phyloP scores from a whole-genome alignment of 768 basidiomycete species.

The Macrocybe gigantea region DNA sequence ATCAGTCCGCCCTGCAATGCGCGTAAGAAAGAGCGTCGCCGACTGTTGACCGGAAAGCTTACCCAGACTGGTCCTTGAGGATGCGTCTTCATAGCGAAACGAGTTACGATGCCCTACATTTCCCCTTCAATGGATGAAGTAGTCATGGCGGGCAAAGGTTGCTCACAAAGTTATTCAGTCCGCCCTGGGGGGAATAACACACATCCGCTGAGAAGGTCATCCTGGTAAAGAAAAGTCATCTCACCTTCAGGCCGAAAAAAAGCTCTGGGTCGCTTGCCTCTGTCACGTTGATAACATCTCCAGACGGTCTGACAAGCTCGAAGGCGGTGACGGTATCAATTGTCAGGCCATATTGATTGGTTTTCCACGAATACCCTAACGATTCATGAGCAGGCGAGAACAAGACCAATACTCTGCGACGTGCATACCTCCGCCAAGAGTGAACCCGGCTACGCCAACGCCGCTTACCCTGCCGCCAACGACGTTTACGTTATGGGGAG shows the following conservation, averaged over 20 bases:
- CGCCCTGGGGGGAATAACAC: slow-evolving; percentile 36
- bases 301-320: slow-evolving; percentile 54
- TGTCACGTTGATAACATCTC: slow-evolving; percentile 32
- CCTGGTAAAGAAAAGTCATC: neutral
- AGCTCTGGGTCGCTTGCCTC: slow-evolving; percentile 26
- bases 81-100: slow-evolving; percentile 45
- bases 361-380: slow-evolving; percentile 57
- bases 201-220: neutral
- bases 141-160: neutral
- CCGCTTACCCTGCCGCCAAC: slow-evolving; percentile 55
- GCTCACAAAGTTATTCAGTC: slow-evolving; percentile 51
- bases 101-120: slow-evolving; percentile 50
- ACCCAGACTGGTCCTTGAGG: slow-evolving; percentile 61
- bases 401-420: slow-evolving; percentile 21
- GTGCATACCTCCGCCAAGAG: slow-evolving; percentile 50
- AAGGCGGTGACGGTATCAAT: slow-evolving; percentile 50
- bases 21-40: neutral
- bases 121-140: neutral
- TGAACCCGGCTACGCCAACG: slow-evolving; percentile 55
- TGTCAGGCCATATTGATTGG: slow-evolving; percentile 56
- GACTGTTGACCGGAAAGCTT: slow-evolving; percentile 8
- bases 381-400: slow-evolving; percentile 20
- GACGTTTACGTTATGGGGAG: slow-evolving; percentile 43
- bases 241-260: slow-evolving; percentile 37
- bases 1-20: slow-evolving; percentile 44